phyloP scores from a whole-genome alignment of 225 moss, liverwort and hornwort genomes.

The Marchantia paleacea region DNA sequence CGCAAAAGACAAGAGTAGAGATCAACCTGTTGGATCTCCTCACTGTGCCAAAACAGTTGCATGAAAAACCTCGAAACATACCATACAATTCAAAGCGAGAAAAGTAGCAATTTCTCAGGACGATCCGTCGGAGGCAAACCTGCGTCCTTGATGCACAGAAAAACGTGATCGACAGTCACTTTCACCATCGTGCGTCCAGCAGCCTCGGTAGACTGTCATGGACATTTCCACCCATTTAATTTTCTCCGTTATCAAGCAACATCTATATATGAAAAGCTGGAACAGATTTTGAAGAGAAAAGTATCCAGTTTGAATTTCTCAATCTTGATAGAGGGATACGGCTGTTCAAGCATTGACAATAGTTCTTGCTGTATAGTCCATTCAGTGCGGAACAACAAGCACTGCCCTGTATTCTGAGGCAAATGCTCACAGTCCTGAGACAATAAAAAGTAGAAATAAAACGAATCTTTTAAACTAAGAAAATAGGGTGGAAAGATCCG shows the following conservation, averaged over 20 bases:
- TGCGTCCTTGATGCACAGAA: conserved; percentile 88
- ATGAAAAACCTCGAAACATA: neutral
- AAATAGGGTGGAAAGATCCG: neutral
- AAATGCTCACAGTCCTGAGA: neutral
- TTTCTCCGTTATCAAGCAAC: neutral
- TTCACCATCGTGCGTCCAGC: conserved; percentile 92
- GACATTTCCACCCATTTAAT: neutral
- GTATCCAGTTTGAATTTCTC: too few species aligned
- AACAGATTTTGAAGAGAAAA: neutral
- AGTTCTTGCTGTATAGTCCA: neutral
- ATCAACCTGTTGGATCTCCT: neutral
- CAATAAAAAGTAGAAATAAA: neutral
- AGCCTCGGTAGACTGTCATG: conserved; percentile 67
- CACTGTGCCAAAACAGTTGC: neutral
- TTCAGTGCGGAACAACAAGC: neutral
- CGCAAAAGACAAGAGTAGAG: neutral
- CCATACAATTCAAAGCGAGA: neutral
- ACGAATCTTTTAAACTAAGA: neutral
- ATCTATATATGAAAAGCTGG: too few species aligned
- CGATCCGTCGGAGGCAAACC: conserved; percentile 40
- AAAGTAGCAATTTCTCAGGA: neutral
- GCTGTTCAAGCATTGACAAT: too few species aligned
- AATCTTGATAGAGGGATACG: too few species aligned
- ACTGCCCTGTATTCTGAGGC: neutral
- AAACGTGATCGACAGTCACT: conserved; percentile 87